Conservation (phyloP, 2,329 filamentous ascomycete species). For the Phialocephala sp. region DNA sequence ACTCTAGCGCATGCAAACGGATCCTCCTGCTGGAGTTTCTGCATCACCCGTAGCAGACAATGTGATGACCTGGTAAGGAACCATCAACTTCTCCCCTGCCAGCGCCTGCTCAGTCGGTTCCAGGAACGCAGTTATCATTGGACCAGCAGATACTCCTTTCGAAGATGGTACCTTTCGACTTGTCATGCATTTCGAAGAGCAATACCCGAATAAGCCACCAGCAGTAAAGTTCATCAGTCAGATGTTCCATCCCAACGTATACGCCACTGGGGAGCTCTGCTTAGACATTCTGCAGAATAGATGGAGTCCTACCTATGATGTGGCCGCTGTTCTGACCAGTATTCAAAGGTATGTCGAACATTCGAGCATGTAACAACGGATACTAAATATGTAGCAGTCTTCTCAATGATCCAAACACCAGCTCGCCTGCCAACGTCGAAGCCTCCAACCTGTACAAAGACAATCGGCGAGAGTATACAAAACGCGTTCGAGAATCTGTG, state of each 20-base stretch:
- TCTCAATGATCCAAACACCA: constrained; percentile 98
- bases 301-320: constrained; percentile 99
- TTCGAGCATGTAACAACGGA: background rate
- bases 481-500: constrained; percentile 92
- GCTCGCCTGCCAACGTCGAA: constrained; percentile 95
- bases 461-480: constrained; percentile 94
- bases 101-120: constrained; percentile 18
- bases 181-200: constrained; percentile 99
- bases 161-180: constrained; percentile 97
- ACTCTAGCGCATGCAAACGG: constrained; percentile 93
- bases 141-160: constrained; percentile 94
- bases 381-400: constrained; percentile 63
- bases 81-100: background rate
- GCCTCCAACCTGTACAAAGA: constrained; percentile 98
- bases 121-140: constrained; percentile 99
- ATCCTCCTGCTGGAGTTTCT: constrained; percentile 94
- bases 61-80: constrained; percentile 87
- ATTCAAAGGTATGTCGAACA: constrained; percentile 80
- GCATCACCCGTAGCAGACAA: constrained; percentile 95
- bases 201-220: constrained; percentile 97
- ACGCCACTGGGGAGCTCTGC: constrained; percentile 94
- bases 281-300: constrained; percentile 96
- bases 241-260: constrained; percentile 99
- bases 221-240: constrained; percentile 98
- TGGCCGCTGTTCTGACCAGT: constrained; percentile 94